Evolutionary conservation across 1,284 basidiomycete species (phyloP).

Genomic region (Anthracocystis panici-leucophaei): DNA sequence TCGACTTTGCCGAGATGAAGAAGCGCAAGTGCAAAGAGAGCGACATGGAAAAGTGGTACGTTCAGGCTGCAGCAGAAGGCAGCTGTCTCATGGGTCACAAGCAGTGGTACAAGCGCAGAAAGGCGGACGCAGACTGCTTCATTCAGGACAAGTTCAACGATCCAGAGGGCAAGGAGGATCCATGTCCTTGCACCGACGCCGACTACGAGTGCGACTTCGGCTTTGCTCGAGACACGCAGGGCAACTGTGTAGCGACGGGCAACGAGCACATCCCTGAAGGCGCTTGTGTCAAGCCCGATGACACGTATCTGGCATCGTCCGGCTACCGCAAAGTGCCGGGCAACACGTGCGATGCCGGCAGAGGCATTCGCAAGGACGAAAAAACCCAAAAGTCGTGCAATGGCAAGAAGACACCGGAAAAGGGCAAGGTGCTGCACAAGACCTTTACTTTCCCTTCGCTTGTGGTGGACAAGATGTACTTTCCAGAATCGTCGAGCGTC

Average conservation of each 20-base stretch:
- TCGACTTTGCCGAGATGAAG: slow-evolving; percentile 84
- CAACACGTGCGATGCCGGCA: slow-evolving; percentile 80
- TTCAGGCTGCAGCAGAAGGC: slow-evolving; percentile 75
- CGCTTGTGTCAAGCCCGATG: slow-evolving; percentile 75
- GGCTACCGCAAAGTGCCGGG: slow-evolving; percentile 94
- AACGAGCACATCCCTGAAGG: slow-evolving; percentile 86
- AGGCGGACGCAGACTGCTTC: slow-evolving; percentile 85
- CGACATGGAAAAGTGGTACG: slow-evolving; percentile 93
- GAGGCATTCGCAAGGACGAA: slow-evolving; percentile 78
- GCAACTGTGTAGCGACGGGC: slow-evolving; percentile 81
- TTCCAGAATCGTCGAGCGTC: slow-evolving; percentile 78
- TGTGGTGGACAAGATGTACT: slow-evolving; percentile 85
- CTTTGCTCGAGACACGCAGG: slow-evolving; percentile 78
- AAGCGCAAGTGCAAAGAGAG: slow-evolving; percentile 78
- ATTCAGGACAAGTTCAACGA: slow-evolving; percentile 81
- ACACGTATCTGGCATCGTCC: slow-evolving; percentile 85
- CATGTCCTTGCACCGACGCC: slow-evolving; percentile 83
- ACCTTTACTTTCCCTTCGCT: slow-evolving; percentile 79
- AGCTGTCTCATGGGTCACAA: slow-evolving; percentile 93
- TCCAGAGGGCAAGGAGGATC: slow-evolving; percentile 77
- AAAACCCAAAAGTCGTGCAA: slow-evolving; percentile 81
- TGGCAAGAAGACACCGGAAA: slow-evolving; percentile 68
- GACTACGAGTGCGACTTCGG: slow-evolving; percentile 98
- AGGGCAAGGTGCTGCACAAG: slow-evolving; percentile 67
- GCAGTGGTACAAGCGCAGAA: slow-evolving; percentile 94